Base-by-base conservation (phyloP, 176 grass and related monocot species). In the Pharus latifolius region DNA sequence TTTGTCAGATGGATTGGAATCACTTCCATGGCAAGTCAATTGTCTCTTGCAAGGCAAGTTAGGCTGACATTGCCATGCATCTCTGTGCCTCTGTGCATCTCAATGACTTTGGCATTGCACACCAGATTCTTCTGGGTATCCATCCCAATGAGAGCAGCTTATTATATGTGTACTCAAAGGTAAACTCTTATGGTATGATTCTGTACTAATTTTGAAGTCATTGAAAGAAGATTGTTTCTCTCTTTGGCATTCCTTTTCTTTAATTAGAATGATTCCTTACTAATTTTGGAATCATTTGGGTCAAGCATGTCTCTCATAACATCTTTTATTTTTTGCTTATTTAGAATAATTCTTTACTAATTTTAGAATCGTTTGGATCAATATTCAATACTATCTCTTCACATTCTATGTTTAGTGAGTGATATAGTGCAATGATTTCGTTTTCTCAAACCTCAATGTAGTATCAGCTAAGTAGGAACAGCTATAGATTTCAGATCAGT, bases 11-110 rank as follows among this genome's bases (percentile, higher is more conserved):
- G 31, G 57, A n/a, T n/a, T 33, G 49, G 60, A 13, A 63, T 56
- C 63, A 35, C n/a, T 66, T 55, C 19, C 60, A 30, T 67, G 74
- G 35, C 77, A 64, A 70, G 76, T 45, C 41, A 74, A 51, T 55
- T 80, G 77, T 85, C 77, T 80, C 83, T 80, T 85, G 83, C 83
- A 81, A 86, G 76, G 31, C 77, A 67, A 66, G 83, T n/a, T n/a
- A n/a, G n/a, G n/a, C n/a, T n/a, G n/a, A n/a, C n/a, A n/a, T n/a
- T n/a, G n/a, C n/a, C n/a, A 52, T 74, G 75, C 50, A n/a, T 47
- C 74, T 58, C 74, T 13, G n/a, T n/a, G n/a, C n/a, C n/a, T n/a
- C n/a, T n/a, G n/a, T n/a, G 75, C 51, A 12, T 33, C 33, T 78
- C 73, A 64, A 49, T 57, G 56, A 67, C 40, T 60, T n/a, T 79